Evolutionary conservation across 495 filamentous ascomycete species (phyloP).

Genomic region (Penicillium cosmopolitanum): DNA sequence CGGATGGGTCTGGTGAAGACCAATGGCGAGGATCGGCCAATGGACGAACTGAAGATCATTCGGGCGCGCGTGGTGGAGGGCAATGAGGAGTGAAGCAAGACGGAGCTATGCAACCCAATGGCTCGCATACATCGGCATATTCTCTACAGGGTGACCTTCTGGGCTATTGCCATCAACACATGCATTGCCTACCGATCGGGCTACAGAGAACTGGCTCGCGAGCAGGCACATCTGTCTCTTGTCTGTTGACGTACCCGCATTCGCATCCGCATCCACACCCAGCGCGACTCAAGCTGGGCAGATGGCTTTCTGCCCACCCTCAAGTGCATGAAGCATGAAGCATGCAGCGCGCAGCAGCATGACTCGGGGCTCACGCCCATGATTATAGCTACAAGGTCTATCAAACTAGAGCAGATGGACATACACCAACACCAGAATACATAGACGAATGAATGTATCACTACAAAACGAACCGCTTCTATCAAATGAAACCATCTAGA

Average conservation of each 20-base stretch:
- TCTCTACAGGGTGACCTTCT: too few species aligned
- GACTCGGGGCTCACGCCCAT: slow-evolving; percentile 16
- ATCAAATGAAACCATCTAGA: slow-evolving; percentile 76
- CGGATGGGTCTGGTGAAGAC: slow-evolving; percentile 92
- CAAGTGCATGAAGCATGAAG: not conserved
- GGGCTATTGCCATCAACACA: not conserved
- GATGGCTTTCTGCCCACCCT: not conserved
- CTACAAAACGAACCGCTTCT: slow-evolving; percentile 77
- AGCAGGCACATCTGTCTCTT: not conserved
- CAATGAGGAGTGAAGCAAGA: slow-evolving; percentile 39
- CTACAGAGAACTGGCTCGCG: not conserved
- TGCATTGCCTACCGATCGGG: not conserved
- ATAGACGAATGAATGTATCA: slow-evolving; percentile 50
- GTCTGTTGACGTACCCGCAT: not conserved
- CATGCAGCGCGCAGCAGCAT: not conserved
- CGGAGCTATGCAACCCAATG: not conserved
- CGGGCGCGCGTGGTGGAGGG: slow-evolving; percentile 68
- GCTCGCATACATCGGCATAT: not conserved
- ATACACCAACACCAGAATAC: slow-evolving; percentile 8
- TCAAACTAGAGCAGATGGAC: not conserved
- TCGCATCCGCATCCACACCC: not conserved
- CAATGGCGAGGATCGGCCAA: slow-evolving; percentile 74
- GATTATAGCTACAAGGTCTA: slow-evolving; percentile 10
- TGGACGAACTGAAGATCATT: slow-evolving; percentile 82
- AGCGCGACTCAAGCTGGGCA: not conserved